These are phyloP conservation scores for Solanum pimpinellifolium DNA, from an alignment of 257 asterid species.

Conservation along the genomic window DNA sequence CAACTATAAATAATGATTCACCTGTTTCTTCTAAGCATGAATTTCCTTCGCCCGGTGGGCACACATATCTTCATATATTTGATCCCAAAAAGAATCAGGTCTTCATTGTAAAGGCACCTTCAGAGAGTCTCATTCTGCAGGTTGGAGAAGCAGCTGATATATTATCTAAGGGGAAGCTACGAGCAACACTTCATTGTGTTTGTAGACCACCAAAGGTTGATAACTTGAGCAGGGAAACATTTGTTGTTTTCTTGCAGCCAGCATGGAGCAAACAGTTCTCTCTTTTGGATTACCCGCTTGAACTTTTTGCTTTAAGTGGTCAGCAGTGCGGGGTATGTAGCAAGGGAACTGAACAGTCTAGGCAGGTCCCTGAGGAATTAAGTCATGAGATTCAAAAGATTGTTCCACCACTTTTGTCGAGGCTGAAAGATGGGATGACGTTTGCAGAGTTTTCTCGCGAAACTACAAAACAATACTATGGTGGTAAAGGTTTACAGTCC, in stretches of 20 bases:
- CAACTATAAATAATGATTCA: not conserved
- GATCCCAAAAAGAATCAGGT: constrained; percentile 41
- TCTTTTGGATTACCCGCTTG: constrained; percentile 44
- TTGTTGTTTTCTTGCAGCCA: constrained; percentile 80
- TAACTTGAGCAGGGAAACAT: constrained; percentile 75
- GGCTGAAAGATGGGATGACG: constrained; percentile 74
- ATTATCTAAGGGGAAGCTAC: constrained; percentile 68
- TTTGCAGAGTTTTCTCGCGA: constrained; percentile 79
- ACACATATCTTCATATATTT: constrained; percentile 58
- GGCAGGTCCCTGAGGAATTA: constrained; percentile 14
- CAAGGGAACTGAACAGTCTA: not conserved
- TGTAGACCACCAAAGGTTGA: constrained; percentile 32
- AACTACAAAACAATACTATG: constrained; percentile 78
- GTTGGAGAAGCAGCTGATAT: constrained; percentile 88
- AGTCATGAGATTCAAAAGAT: constrained; percentile 20
- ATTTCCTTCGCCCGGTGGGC: constrained; percentile 44
- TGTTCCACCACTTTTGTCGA: constrained; percentile 54
- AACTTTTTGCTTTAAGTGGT: constrained; percentile 7
- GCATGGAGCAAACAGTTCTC: constrained; percentile 66
- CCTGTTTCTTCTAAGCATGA: constrained; percentile 17
- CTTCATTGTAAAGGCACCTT: constrained; percentile 40
- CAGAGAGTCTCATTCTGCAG: constrained; percentile 64
- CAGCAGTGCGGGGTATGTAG: constrained; percentile 5
- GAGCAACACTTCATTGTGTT: constrained; percentile 82
- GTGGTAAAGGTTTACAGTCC: constrained; percentile 69